Evolutionary conservation across 192 early-diverging fungal genomes (phyloP).

Genomic region (Diversispora eburnea): DNA sequence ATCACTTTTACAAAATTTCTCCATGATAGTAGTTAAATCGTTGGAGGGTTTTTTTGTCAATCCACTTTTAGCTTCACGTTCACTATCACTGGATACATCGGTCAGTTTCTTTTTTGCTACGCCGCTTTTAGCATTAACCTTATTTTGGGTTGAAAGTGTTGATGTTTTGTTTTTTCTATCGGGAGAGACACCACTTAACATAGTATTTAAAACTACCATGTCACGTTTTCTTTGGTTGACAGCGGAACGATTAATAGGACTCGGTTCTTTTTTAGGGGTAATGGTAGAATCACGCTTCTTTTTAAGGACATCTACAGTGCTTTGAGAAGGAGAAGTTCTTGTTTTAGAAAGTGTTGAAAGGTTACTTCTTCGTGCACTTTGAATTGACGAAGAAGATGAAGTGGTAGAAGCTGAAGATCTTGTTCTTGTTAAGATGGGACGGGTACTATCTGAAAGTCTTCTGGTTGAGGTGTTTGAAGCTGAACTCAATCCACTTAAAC

Average conservation of each 20-base stretch:
- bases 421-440: neutral
- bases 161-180: neutral
- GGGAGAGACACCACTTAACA: conserved; percentile 19
- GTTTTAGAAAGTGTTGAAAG: neutral
- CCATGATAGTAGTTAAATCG: conserved; percentile 4
- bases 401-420: conserved; percentile 1
- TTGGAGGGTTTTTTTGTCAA: neutral
- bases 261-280: conserved; percentile 20
- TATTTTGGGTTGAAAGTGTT: conserved; percentile 7
- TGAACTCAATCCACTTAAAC: conserved; percentile 15
- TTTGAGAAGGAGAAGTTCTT: neutral
- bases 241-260: conserved; percentile 27
- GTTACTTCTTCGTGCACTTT: neutral
- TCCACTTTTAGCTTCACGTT: neutral
- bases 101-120: conserved; percentile 10
- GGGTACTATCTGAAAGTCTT: neutral
- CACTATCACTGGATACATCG: conserved; percentile 27
- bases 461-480: neutral
- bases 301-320: conserved; percentile 10
- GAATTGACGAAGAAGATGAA: neutral
- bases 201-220: conserved; percentile 10
- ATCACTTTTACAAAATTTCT: conserved; percentile 3
- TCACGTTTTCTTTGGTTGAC: conserved; percentile 25
- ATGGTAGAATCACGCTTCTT: neutral
- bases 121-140: neutral